Conservation (phyloP, 345 rosid species). For the Sapria himalayana region DNA sequence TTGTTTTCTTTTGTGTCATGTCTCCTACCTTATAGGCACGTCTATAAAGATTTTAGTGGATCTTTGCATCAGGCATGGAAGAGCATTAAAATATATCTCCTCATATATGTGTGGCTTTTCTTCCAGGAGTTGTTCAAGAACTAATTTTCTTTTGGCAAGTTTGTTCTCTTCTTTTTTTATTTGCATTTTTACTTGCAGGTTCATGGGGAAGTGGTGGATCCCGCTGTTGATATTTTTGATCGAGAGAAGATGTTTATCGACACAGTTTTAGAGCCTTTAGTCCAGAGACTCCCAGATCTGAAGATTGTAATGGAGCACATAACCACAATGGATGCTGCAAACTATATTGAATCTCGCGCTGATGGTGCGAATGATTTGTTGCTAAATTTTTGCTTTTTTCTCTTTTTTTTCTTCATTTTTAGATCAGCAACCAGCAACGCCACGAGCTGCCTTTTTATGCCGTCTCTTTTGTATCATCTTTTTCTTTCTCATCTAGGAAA, state of each 20-base stretch:
- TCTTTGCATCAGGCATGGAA: too few relatives aligned
- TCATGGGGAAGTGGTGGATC: constrained; percentile 95
- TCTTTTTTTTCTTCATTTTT: neutral
- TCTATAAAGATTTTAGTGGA: too few relatives aligned
- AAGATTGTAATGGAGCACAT: constrained; percentile 90
- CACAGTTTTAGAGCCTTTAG: constrained; percentile 51
- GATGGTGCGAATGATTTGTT: constrained; percentile 24
- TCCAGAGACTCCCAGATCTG: constrained; percentile 46
- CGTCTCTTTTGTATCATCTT: neutral
- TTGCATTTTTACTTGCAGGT: constrained; percentile 25
- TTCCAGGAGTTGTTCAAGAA: too few relatives aligned
- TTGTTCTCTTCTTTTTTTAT: constrained; percentile 3
- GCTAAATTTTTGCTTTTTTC: neutral
- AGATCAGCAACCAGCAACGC: neutral
- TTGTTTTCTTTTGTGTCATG: too few relatives aligned
- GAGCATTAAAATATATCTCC: too few relatives aligned
- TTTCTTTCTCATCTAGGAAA: constrained; percentile 18
- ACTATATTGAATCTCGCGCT: constrained; percentile 60
- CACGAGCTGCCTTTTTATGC: neutral
- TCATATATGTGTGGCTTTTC: too few relatives aligned
- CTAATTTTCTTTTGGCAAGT: too few relatives aligned
- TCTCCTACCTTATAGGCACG: too few relatives aligned
- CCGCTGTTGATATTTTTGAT: constrained; percentile 61
- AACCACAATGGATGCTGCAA: constrained; percentile 73
- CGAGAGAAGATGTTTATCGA: constrained; percentile 79